Percentiles rank a stretch among this genome's conserved stretches.
phyloP scores from a whole-genome alignment of 1,284 basidiomycete genomes.

The Fomitopsis palustris region DNA sequence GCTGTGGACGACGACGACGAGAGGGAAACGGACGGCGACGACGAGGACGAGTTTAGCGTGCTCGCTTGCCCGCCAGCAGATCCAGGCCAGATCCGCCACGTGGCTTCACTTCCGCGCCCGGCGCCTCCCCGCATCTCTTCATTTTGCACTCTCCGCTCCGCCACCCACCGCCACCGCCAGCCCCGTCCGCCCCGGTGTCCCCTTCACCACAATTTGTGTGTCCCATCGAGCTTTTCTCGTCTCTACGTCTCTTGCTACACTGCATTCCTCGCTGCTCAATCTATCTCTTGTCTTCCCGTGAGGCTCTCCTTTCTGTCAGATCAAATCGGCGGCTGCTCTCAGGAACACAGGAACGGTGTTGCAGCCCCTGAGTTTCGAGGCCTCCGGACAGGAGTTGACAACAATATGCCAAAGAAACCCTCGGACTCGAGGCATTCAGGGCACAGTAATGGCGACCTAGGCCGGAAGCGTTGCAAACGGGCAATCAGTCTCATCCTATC shows the following conservation, averaged over 20 bases:
- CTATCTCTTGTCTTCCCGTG: too few relatives aligned
- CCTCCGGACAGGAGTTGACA: not conserved
- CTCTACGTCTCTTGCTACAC: too few relatives aligned
- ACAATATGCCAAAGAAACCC: not conserved
- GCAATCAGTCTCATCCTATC: too few relatives aligned
- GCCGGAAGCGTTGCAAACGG: too few relatives aligned
- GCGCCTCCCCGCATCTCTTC: not conserved
- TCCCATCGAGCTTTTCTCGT: too few relatives aligned
- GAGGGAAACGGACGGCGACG: not conserved
- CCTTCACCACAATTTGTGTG: too few relatives aligned
- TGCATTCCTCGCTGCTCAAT: too few relatives aligned
- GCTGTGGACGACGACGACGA: not conserved
- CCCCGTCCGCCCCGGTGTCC: too few relatives aligned
- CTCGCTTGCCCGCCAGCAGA: not conserved
- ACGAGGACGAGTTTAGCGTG: not conserved
- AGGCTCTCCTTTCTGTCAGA: too few relatives aligned
- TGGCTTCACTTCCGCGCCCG: not conserved
- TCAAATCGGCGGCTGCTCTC: not conserved
- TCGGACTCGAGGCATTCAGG: not conserved
- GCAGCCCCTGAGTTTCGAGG: not conserved
- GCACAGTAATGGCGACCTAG: not conserved
- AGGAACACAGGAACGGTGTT: not conserved
- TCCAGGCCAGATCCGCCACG: not conserved
- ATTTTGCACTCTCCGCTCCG: not conserved
- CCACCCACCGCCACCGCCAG: not conserved